A percentile compares a stretch with the other conserved stretches of the same genome.
phyloP scores from a whole-genome alignment of 2,329 filamentous ascomycete genomes.

The Paecilomyces sp. region DNA sequence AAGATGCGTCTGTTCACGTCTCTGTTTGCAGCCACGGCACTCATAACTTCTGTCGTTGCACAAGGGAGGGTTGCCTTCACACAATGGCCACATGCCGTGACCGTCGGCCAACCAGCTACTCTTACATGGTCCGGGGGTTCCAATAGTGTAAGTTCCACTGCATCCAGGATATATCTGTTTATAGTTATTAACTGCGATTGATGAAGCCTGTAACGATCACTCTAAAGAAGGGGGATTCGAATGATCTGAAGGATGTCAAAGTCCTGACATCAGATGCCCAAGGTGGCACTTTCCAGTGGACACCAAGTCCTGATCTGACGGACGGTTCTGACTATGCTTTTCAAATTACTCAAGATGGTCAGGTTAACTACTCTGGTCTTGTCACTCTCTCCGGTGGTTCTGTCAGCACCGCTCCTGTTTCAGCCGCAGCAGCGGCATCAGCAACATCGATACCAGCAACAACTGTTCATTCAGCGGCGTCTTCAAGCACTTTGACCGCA shows the following conservation, averaged over 20 bases:
- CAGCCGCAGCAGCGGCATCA: slow-evolving; percentile 3
- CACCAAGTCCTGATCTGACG: slow-evolving; percentile 35
- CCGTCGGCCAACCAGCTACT: slow-evolving; percentile 42
- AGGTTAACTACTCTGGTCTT: slow-evolving; percentile 50
- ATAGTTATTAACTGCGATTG: slow-evolving; percentile 8
- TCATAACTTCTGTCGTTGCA: slow-evolving; percentile 40
- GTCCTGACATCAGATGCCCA: slow-evolving; percentile 41
- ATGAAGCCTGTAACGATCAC: slow-evolving; percentile 47
- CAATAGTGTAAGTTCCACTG: slow-evolving; percentile 18
- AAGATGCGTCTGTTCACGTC: slow-evolving; percentile 47
- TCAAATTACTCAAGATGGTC: slow-evolving; percentile 47
- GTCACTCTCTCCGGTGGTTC: slow-evolving; percentile 38
- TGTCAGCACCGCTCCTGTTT: slow-evolving; percentile 5
- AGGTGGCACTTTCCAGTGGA: slow-evolving; percentile 46
- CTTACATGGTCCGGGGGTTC: slow-evolving; percentile 43
- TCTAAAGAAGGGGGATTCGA: slow-evolving; percentile 46
- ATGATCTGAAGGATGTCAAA: slow-evolving; percentile 44
- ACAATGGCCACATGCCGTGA: slow-evolving; percentile 40
- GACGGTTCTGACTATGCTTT: slow-evolving; percentile 50
- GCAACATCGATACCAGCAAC: not conserved
- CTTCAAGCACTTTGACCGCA: not conserved
- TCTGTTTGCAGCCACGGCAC: slow-evolving; percentile 40
- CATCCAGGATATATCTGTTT: not conserved
- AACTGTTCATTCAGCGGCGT: not conserved
- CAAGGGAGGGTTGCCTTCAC: slow-evolving; percentile 45